Evolutionary conservation across 352 stramenopile genomes (phyloP).

Genomic region (Pythium aristosporum): DNA sequence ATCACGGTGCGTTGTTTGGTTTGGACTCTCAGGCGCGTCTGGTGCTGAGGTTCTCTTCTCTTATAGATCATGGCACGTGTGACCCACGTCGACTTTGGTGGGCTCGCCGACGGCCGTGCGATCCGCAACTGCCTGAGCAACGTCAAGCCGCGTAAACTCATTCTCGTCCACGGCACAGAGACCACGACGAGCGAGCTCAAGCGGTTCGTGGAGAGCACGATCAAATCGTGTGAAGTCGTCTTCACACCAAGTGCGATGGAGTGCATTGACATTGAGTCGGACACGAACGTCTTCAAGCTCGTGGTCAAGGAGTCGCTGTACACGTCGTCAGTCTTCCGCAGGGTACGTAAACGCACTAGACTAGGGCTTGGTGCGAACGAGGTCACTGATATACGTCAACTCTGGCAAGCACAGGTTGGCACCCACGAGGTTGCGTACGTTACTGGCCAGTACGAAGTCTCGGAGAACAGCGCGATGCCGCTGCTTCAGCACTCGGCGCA

Average conservation of each 20-base stretch:
- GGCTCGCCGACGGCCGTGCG: conserved; percentile 75
- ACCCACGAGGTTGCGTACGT: conserved; percentile 86
- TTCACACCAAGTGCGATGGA: conserved; percentile 88
- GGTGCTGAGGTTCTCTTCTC: background rate
- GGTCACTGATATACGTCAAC: background rate
- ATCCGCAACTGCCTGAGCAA: conserved; percentile 89
- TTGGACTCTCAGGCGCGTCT: background rate
- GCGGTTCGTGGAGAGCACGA: conserved; percentile 79
- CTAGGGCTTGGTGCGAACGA: background rate
- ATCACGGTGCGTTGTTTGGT: conserved; percentile 42
- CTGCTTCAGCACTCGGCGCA: conserved; percentile 55
- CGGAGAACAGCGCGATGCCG: conserved; percentile 70
- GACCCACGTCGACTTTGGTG: conserved; percentile 83
- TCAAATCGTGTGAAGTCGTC: conserved; percentile 82
- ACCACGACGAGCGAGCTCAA: conserved; percentile 81
- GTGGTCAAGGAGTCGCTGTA: conserved; percentile 87
- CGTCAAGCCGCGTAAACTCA: conserved; percentile 88
- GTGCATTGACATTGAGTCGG: conserved; percentile 89
- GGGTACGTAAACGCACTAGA: conserved; percentile 38
- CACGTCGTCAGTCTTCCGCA: conserved; percentile 78
- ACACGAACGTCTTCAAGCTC: conserved; percentile 90
- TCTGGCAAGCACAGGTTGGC: conserved; percentile 47
- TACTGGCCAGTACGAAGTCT: conserved; percentile 63
- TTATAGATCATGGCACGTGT: conserved; percentile 70
- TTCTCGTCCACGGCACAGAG: conserved; percentile 83